Percentiles rank a stretch among this genome's conserved stretches.
These are phyloP conservation scores for Aspergillus neoniger DNA, from an alignment of 2,329 filamentous ascomycete genomes.

Conservation along the genomic window DNA sequence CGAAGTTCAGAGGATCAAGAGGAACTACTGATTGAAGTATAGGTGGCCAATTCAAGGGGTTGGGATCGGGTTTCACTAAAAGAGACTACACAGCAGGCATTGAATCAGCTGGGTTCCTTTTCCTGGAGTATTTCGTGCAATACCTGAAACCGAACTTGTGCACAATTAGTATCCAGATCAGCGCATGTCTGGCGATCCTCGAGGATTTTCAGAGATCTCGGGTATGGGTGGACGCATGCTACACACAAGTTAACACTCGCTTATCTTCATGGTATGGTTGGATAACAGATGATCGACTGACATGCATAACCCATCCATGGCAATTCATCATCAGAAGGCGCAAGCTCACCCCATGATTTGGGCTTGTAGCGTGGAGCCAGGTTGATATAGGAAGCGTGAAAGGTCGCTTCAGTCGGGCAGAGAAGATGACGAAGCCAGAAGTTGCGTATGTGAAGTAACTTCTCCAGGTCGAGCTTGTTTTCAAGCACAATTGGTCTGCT, in stretches of 20 bases:
- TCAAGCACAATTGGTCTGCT: constrained; percentile 20
- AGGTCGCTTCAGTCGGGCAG: constrained; percentile 30
- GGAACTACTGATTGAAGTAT: constrained; percentile 29
- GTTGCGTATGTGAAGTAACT: constrained; percentile 43
- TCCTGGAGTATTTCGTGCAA: not conserved
- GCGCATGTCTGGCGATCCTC: constrained; percentile 40
- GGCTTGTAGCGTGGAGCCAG: constrained; percentile 24
- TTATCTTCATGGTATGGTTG: not conserved
- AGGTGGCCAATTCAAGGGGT: constrained; percentile 30
- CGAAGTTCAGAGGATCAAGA: not conserved
- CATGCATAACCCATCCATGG: constrained; percentile 41
- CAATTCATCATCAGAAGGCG: constrained; percentile 13
- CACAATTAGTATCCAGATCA: constrained; percentile 29
- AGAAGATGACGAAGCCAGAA: constrained; percentile 47
- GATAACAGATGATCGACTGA: constrained; percentile 18
- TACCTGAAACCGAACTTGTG: constrained; percentile 29
- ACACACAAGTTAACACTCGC: constrained; percentile 7
- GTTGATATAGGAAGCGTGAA: constrained; percentile 24
- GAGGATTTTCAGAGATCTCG: constrained; percentile 23
- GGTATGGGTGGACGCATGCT: constrained; percentile 43
- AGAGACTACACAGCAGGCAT: constrained; percentile 23
- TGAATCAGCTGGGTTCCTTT: not conserved
- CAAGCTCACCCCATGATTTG: constrained; percentile 18
- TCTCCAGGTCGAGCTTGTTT: constrained; percentile 29
- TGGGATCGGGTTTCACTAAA: constrained; percentile 20